A percentile compares a stretch with the other conserved stretches of the same genome.
phyloP scores from a whole-genome alignment of 345 rosid genomes.

The Orychophragmus violaceus region DNA sequence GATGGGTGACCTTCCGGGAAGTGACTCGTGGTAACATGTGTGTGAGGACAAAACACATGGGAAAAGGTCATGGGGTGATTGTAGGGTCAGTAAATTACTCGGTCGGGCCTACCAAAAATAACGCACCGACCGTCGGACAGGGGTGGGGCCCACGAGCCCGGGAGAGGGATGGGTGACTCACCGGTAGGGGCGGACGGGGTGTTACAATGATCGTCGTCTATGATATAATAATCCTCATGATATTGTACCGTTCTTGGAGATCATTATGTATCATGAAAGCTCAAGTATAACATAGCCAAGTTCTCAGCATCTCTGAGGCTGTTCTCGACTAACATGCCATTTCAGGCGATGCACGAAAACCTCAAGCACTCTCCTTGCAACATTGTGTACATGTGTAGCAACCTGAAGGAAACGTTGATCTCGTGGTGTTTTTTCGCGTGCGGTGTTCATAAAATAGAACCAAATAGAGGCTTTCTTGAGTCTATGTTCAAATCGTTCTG shows the following conservation, averaged over 20 bases:
- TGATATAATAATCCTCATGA: conserved; percentile 8
- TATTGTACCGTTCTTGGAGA: conserved; percentile 9
- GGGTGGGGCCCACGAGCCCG: too few species aligned
- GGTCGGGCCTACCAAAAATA: too few species aligned
- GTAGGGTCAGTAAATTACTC: too few species aligned
- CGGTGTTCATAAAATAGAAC: background rate
- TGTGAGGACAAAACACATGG: too few species aligned
- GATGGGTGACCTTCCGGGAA: too few species aligned
- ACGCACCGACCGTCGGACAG: too few species aligned
- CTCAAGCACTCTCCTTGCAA: conserved; percentile 19
- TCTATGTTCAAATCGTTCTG: conserved; percentile 18
- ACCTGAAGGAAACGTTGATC: conserved; percentile 2
- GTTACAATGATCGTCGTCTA: conserved; percentile 6
- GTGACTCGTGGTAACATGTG: too few species aligned
- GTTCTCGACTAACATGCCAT: conserved; percentile 9
- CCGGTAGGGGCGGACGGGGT: too few species aligned
- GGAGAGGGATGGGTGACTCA: too few species aligned
- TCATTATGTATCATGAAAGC: background rate
- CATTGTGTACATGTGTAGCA: conserved; percentile 17
- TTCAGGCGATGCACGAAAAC: background rate
- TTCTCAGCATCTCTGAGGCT: conserved; percentile 12
- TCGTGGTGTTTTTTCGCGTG: background rate
- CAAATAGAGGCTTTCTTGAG: background rate
- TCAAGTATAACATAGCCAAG: background rate
- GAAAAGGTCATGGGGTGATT: too few species aligned